phyloP scores from a whole-genome alignment of 2,329 filamentous ascomycete genomes.

The Cladosporium colombiae region DNA sequence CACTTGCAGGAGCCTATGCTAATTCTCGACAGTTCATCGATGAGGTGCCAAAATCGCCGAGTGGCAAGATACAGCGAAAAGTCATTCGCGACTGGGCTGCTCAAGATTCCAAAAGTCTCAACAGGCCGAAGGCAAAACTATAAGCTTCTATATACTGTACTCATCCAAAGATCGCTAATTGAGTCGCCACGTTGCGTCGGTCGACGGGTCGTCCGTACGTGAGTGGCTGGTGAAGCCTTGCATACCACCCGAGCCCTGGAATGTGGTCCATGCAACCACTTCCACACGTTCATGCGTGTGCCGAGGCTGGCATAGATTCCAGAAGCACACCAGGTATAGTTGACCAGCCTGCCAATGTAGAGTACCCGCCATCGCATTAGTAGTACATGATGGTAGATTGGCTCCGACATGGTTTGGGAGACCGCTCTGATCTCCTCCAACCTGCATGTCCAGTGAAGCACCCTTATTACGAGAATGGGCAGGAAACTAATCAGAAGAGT shows the following conservation, averaged over 20 bases:
- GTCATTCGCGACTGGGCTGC: conserved; percentile 43
- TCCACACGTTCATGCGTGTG: conserved; percentile 17
- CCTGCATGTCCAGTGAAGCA: background rate
- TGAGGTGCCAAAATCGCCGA: conserved; percentile 50
- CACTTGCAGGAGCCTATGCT: background rate
- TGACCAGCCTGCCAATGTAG: background rate
- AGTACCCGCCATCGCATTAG: background rate
- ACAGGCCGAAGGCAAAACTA: conserved; percentile 30
- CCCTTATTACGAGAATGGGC: conserved; percentile 2
- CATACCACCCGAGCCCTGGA: conserved; percentile 14
- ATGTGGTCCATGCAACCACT: conserved; percentile 29
- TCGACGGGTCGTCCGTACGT: background rate
- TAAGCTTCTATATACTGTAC: conserved; percentile 17
- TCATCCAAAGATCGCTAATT: background rate
- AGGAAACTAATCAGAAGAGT: conserved; percentile 12
- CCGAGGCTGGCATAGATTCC: conserved; percentile 23
- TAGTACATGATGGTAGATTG: background rate
- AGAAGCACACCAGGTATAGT: background rate
- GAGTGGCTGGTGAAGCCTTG: conserved; percentile 6
- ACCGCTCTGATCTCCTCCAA: background rate
- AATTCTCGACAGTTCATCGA: conserved; percentile 41
- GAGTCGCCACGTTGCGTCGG: background rate
- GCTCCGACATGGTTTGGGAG: background rate
- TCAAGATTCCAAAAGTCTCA: conserved; percentile 42
- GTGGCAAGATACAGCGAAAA: conserved; percentile 51